Conservation (phyloP, 169 alveolate genomes). For the Eimeria acervulina region DNA sequence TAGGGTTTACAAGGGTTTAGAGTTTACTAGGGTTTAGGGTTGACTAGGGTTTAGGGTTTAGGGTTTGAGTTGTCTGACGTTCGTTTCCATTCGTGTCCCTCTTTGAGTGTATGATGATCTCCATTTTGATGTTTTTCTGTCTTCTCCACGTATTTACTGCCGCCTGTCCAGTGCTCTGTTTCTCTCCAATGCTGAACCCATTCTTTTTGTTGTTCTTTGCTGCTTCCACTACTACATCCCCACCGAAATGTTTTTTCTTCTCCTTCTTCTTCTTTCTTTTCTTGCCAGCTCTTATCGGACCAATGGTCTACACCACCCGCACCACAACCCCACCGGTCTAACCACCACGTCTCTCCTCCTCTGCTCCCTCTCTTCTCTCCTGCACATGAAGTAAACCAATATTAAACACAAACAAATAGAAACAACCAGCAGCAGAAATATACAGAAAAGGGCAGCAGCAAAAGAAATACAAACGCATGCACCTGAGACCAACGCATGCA, state of each 20-base stretch:
- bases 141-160: conserved; percentile 44
- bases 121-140: conserved; percentile 47
- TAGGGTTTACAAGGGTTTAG: neutral
- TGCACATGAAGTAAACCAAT: neutral
- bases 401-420: neutral
- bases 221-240: conserved; percentile 59
- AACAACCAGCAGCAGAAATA: too few species aligned
- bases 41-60: neutral
- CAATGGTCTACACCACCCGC: conserved; percentile 27
- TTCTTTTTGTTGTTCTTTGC: conserved; percentile 29
- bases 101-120: neutral
- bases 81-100: conserved; percentile 58
- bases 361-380: conserved; percentile 77
- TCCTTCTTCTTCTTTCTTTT: neutral
- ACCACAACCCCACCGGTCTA: conserved; percentile 76
- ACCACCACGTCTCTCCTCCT: conserved; percentile 74
- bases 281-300: conserved; percentile 72
- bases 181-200: conserved; percentile 76
- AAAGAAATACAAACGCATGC: neutral
- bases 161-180: conserved; percentile 25
- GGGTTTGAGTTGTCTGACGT: neutral
- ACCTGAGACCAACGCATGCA: too few species aligned
- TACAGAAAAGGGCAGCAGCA: neutral
- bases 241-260: conserved; percentile 42
- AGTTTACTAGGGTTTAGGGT: neutral